These are phyloP conservation scores for Pyrenochaeta sp. DNA, from an alignment of 2,329 filamentous ascomycete genomes.

Conservation along the genomic window DNA sequence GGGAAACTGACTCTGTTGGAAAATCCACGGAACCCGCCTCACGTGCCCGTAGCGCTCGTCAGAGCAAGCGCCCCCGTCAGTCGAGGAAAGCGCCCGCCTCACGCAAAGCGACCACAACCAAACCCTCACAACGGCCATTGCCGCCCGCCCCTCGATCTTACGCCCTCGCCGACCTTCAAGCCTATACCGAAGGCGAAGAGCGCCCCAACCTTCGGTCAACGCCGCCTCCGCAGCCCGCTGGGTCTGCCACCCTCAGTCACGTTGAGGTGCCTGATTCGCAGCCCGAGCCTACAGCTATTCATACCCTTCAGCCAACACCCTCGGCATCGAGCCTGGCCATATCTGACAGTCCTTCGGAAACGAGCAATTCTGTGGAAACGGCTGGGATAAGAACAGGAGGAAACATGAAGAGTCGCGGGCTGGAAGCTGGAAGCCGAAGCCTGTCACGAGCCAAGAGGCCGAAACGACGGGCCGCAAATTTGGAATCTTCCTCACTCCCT, in stretches of 20 bases:
- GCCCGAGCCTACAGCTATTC: not conserved
- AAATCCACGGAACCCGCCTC: not conserved
- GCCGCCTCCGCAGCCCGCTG: not conserved
- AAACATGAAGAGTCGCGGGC: too few species aligned
- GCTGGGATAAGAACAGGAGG: too few species aligned
- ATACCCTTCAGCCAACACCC: slow-evolving; percentile 6
- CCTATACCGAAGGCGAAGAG: not conserved
- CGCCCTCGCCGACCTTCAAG: not conserved
- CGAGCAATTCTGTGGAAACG: not conserved
- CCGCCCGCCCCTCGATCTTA: not conserved
- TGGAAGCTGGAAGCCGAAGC: not conserved
- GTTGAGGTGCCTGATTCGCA: slow-evolving; percentile 25
- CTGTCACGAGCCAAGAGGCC: too few species aligned
- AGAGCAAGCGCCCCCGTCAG: not conserved
- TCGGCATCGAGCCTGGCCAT: slow-evolving; percentile 11
- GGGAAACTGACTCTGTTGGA: not conserved
- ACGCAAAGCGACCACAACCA: not conserved
- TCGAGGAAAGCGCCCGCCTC: not conserved
- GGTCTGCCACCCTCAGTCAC: not conserved
- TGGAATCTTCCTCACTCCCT: too few species aligned
- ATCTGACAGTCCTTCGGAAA: slow-evolving; percentile 6
- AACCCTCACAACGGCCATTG: not conserved
- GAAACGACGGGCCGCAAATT: too few species aligned
- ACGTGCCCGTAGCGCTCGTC: not conserved
- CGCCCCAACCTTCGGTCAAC: too few species aligned